These are phyloP conservation scores for Chytriomyces sp. DNA, from an alignment of 192 early-diverging fungal genomes.

Conservation along the genomic window DNA sequence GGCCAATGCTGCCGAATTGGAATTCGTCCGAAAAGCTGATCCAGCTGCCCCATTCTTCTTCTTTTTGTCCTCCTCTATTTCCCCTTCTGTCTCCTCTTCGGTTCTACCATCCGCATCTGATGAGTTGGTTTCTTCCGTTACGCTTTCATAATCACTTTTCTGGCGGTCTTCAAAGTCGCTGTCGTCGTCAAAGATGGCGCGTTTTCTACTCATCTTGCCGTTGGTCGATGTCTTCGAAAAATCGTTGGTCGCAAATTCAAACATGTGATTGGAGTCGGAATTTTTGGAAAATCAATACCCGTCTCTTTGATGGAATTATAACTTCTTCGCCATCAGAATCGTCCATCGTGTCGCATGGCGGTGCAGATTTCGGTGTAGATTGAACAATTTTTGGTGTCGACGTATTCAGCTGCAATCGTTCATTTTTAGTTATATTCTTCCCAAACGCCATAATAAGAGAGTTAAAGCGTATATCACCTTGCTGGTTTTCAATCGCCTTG, in stretches of 20 bases:
- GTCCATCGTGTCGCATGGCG: neutral
- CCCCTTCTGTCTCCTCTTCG: neutral
- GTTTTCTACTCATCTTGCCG: neutral
- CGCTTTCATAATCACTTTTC: neutral
- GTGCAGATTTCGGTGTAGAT: neutral
- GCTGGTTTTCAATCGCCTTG: no score
- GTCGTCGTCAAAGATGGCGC: conserved; percentile 7
- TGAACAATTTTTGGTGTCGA: neutral
- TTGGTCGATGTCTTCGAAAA: neutral
- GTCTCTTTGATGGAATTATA: neutral
- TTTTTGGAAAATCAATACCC: neutral
- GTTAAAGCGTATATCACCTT: no score
- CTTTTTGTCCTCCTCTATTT: neutral
- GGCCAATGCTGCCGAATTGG: neutral
- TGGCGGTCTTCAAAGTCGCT: conserved; percentile 9
- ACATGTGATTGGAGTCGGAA: no score
- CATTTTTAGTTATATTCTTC: no score
- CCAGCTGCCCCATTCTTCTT: neutral
- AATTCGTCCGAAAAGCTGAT: neutral
- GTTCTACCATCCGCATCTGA: neutral
- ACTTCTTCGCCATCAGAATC: neutral
- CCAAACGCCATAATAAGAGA: no score
- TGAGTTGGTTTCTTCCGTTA: neutral
- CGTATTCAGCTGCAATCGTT: neutral
- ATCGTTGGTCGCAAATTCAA: neutral